Evolutionary conservation across 768 basidiomycete genomes (phyloP).

Genomic region (Kondoa subrosea): DNA sequence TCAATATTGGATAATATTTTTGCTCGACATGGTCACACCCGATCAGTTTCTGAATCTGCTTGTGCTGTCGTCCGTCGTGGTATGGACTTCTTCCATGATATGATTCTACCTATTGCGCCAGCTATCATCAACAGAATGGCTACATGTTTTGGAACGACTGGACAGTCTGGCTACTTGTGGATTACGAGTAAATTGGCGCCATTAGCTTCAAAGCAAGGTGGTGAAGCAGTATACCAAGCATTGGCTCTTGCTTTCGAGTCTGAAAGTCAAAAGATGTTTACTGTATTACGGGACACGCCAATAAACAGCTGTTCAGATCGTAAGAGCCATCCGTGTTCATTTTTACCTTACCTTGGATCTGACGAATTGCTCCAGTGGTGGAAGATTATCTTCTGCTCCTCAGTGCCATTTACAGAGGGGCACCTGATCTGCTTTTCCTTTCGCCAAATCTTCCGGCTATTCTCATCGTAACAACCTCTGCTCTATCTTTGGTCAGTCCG

Average conservation of each 20-base stretch:
- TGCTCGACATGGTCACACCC: constrained; percentile 55
- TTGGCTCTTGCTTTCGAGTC: constrained; percentile 55
- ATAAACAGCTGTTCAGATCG: constrained; percentile 73
- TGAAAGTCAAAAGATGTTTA: constrained; percentile 53
- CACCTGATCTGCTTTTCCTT: constrained; percentile 61
- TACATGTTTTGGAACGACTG: constrained; percentile 57
- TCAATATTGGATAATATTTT: constrained; percentile 63
- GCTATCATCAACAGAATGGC: constrained; percentile 60
- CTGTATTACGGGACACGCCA: constrained; percentile 49
- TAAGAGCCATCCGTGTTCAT: too few species aligned
- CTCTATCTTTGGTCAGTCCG: constrained; percentile 63
- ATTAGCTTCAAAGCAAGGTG: constrained; percentile 50
- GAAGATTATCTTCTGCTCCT: constrained; percentile 84
- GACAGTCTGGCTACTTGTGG: constrained; percentile 79
- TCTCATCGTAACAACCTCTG: constrained; percentile 57
- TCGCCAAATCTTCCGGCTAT: constrained; percentile 60
- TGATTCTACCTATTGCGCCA: constrained; percentile 51
- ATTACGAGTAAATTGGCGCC: constrained; percentile 72
- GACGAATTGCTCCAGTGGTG: too few species aligned
- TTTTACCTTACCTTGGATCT: too few species aligned
- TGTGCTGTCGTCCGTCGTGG: constrained; percentile 73
- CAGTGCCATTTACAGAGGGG: constrained; percentile 47
- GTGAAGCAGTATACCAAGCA: constrained; percentile 39
- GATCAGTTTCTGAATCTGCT: constrained; percentile 60
- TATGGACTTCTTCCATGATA: constrained; percentile 56